These are phyloP conservation scores for Sonneratia alba DNA, from an alignment of 345 rosid genomes.

Conservation along the genomic window DNA sequence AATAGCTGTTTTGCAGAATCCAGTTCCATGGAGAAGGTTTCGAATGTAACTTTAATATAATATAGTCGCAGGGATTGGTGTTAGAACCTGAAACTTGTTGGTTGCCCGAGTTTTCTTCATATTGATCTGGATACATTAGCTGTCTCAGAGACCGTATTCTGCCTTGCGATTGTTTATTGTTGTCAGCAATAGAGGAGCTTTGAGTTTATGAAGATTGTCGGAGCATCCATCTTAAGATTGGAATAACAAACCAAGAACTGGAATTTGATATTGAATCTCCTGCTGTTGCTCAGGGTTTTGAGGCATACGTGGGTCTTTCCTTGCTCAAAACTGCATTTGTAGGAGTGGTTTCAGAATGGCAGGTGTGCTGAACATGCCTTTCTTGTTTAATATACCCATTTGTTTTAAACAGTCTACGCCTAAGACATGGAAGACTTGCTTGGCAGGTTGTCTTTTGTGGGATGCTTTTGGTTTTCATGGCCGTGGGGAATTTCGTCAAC, in stretches of 20 bases:
- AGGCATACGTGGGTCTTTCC: slow-evolving; percentile 84
- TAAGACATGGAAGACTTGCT: slow-evolving; percentile 6
- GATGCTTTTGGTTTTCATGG: slow-evolving; percentile 76
- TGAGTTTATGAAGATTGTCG: too few species aligned
- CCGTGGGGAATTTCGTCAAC: slow-evolving; percentile 79
- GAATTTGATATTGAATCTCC: background rate
- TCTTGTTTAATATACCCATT: background rate
- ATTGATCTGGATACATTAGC: too few species aligned
- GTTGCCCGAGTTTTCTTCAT: too few species aligned
- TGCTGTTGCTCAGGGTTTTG: slow-evolving; percentile 58
- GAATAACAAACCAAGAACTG: background rate
- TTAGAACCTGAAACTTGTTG: too few species aligned
- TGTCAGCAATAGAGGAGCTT: too few species aligned
- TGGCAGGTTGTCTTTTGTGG: slow-evolving; percentile 83
- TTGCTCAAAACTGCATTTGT: slow-evolving; percentile 69
- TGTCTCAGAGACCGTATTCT: too few species aligned
- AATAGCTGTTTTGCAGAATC: too few species aligned
- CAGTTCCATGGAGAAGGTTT: too few species aligned
- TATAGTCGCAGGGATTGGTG: too few species aligned
- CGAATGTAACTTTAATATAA: too few species aligned
- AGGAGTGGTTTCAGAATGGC: slow-evolving; percentile 84
- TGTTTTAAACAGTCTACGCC: background rate
- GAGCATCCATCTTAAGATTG: background rate
- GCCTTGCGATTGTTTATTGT: background rate
- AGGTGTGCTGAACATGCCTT: slow-evolving; percentile 34